Evolutionary conservation across 2,329 filamentous ascomycete species (phyloP).

Genomic region (Fusarium nisikadoi): DNA sequence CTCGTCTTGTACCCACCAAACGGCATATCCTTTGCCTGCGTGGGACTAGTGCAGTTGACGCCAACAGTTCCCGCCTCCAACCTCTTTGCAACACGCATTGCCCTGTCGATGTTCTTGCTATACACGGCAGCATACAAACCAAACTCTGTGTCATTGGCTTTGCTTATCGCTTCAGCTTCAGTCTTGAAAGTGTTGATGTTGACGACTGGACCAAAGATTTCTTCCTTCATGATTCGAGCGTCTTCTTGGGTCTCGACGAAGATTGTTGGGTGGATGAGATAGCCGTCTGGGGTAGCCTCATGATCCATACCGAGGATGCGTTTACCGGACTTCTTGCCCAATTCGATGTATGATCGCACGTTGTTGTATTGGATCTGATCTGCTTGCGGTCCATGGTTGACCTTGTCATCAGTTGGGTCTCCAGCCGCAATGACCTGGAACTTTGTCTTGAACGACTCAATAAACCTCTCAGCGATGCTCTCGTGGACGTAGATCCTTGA

Average conservation of each 20-base stretch:
- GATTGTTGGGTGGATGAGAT: slow-evolving; percentile 24
- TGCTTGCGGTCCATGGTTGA: slow-evolving; percentile 18
- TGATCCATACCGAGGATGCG: neutral
- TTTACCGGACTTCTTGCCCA: slow-evolving; percentile 3
- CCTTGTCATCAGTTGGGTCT: neutral
- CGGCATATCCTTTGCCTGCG: slow-evolving; percentile 3
- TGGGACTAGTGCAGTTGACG: slow-evolving; percentile 57
- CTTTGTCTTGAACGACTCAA: neutral
- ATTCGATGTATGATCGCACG: slow-evolving; percentile 8
- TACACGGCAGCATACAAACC: slow-evolving; percentile 67
- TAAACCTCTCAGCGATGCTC: slow-evolving; percentile 50
- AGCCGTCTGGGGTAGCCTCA: rapidly evolving
- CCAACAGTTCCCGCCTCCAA: slow-evolving; percentile 70
- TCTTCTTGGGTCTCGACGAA: slow-evolving; percentile 34
- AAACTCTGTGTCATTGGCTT: slow-evolving; percentile 59
- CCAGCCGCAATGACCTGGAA: neutral
- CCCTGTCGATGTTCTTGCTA: slow-evolving; percentile 61
- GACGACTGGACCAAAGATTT: slow-evolving; percentile 72
- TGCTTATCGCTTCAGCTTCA: slow-evolving; percentile 46
- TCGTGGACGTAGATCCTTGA: slow-evolving; percentile 68
- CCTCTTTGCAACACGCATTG: slow-evolving; percentile 57
- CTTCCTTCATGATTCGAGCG: slow-evolving; percentile 64
- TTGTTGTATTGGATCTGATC: slow-evolving; percentile 14
- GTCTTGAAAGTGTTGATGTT: slow-evolving; percentile 60
- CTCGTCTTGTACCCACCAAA: slow-evolving; percentile 25